These are phyloP conservation scores for Annulohypoxylon truncatum DNA, from an alignment of 2,329 filamentous ascomycete species.

Conservation along the genomic window DNA sequence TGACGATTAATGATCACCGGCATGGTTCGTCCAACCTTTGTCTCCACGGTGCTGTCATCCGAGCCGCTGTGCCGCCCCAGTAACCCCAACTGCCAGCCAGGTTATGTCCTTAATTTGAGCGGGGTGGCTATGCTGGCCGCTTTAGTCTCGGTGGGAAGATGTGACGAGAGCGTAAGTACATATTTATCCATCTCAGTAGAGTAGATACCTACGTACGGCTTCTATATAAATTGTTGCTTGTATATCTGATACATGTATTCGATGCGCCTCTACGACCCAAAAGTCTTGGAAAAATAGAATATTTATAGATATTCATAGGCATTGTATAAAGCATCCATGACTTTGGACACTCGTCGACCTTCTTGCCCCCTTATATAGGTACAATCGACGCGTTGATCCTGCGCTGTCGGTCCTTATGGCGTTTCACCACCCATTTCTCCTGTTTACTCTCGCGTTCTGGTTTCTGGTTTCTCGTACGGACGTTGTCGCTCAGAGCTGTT, in stretches of 20 bases:
- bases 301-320: constrained; percentile 11
- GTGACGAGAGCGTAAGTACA: constrained; percentile 12
- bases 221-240: constrained; percentile 25
- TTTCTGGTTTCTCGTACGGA: constrained; percentile 12
- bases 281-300: constrained; percentile 11
- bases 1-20: constrained; percentile 9
- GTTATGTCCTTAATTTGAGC: constrained; percentile 4
- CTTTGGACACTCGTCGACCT: not conserved
- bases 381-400: not conserved
- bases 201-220: not conserved
- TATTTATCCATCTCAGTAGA: not conserved
- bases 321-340: constrained; percentile 4
- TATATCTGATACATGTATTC: not conserved
- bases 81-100: constrained; percentile 1
- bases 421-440: constrained; percentile 1
- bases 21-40: constrained; percentile 12
- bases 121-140: constrained; percentile 14
- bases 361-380: not conserved
- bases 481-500: constrained; percentile 56
- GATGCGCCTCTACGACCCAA: constrained; percentile 11
- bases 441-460: constrained; percentile 7
- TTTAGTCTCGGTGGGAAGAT: constrained; percentile 29
- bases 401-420: constrained; percentile 30
- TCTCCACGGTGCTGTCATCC: constrained; percentile 27
- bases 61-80: constrained; percentile 13